phyloP scores from a whole-genome alignment of 1,284 basidiomycete genomes.

The Vanrija sp. region DNA sequence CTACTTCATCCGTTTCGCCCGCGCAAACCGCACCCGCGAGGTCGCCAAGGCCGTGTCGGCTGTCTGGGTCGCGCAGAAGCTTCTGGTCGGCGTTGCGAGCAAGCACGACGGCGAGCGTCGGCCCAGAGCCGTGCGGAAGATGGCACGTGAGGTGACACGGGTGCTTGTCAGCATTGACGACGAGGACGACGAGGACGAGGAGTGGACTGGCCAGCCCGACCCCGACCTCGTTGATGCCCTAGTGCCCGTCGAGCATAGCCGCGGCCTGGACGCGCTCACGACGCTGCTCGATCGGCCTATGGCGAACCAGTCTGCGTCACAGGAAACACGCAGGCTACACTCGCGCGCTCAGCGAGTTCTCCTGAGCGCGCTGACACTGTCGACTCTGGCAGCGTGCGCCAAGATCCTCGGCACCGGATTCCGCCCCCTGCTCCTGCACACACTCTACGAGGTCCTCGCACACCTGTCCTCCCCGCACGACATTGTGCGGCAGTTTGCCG shows the following conservation, averaged over 20 bases:
- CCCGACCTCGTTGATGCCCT: slow-evolving; percentile 24
- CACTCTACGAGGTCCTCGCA: slow-evolving; percentile 77
- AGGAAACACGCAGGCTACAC: slow-evolving; percentile 30
- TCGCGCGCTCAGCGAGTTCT: slow-evolving; percentile 55
- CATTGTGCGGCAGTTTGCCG: slow-evolving; percentile 65
- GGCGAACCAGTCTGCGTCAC: slow-evolving; percentile 22
- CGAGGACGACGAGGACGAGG: slow-evolving; percentile 59
- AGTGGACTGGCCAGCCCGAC: slow-evolving; percentile 61
- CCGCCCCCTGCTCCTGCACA: slow-evolving; percentile 66
- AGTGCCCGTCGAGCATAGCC: slow-evolving; percentile 56
- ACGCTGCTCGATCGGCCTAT: slow-evolving; percentile 42
- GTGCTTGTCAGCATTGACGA: slow-evolving; percentile 70
- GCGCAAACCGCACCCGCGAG: slow-evolving; percentile 34
- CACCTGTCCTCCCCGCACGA: slow-evolving; percentile 67
- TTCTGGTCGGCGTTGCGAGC: slow-evolving; percentile 67
- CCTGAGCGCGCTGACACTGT: slow-evolving; percentile 59
- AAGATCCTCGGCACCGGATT: slow-evolving; percentile 56
- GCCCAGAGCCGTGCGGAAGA: slow-evolving; percentile 60
- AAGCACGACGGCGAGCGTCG: slow-evolving; percentile 37
- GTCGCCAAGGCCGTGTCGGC: slow-evolving; percentile 61
- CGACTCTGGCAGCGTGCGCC: slow-evolving; percentile 66
- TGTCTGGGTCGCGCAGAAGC: slow-evolving; percentile 72
- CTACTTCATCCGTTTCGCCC: slow-evolving; percentile 66
- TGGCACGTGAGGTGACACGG: slow-evolving; percentile 61
- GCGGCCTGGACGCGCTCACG: slow-evolving; percentile 53